Evolutionary conservation across 2,329 filamentous ascomycete species (phyloP), one percentile per base, ranked within the genome.

Genomic region (Colletotrichum acutatum): DNA sequence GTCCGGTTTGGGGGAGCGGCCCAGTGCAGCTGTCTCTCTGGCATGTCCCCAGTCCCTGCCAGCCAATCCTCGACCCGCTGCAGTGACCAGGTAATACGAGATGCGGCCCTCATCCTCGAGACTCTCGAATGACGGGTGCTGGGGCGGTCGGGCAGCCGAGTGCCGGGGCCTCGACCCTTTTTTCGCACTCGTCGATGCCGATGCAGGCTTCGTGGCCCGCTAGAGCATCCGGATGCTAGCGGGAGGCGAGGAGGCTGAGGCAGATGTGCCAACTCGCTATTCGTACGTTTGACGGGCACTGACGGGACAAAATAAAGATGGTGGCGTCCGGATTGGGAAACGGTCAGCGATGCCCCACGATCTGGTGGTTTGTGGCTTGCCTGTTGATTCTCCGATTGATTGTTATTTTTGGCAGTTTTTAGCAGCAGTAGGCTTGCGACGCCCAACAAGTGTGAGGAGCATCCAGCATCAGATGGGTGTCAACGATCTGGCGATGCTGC

Each of bases 1-100:
- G 12, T 52, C 24, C n/a, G 30, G 60, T 72, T 61, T 70, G 26
- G 66, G 60, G 24, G 42, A 54, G 59, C 42, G 46, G 66, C 28
- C 70, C 66, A 70, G 54, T 61, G 60, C 66, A 30, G 60, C 57
- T 28, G 60, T 71, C 54, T 52, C 54, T 72, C 61, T 32, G 61
- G 56, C 66, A 65, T 64, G 32, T 26, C 52, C 70, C 70, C 49
- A 53, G 70, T 72, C 54, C 6, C 22, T 54, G 32, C 34, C 46
- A 66, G 66, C 71, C 71, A 73, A 73, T 71, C 60, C 60, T 49
- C 56, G 68, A 61, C 32, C 46, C 34, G 54, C 49, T 66, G 67
- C 71, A 73, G 60, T 66, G 70, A 72, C 60, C 60, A 66, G 70
- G 71, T 56, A 16, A 71, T 73, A 71, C 66, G 71, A 73, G 66